These are phyloP conservation scores for Pholiota adiposa DNA, from an alignment of 1,284 basidiomycete genomes.

Conservation along the genomic window DNA sequence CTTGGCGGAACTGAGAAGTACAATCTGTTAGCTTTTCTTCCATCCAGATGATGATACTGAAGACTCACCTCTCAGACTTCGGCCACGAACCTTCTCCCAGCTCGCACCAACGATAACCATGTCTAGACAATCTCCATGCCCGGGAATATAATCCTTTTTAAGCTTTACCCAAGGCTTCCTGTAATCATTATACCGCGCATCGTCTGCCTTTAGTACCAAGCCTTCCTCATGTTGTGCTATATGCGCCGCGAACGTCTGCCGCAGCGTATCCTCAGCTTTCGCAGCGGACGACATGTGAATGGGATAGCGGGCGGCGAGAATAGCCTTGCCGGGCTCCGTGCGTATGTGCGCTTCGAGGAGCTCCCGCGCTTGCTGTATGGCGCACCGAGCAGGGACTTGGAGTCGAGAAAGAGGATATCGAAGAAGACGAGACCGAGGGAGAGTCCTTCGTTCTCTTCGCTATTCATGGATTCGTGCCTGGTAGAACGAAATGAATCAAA, in stretches of 20 bases:
- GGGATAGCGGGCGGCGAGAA: slow-evolving; percentile 58
- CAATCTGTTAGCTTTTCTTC: neutral
- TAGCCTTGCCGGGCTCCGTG: slow-evolving; percentile 58
- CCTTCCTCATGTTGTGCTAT: slow-evolving; percentile 64
- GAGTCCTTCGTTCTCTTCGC: slow-evolving; percentile 49
- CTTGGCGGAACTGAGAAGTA: slow-evolving; percentile 62
- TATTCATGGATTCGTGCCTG: slow-evolving; percentile 48
- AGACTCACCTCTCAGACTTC: slow-evolving; percentile 74
- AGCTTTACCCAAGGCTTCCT: slow-evolving; percentile 80
- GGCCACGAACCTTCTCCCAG: slow-evolving; percentile 79
- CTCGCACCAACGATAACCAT: slow-evolving; percentile 75
- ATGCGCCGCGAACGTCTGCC: slow-evolving; percentile 50
- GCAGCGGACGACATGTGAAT: slow-evolving; percentile 30
- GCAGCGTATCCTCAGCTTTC: slow-evolving; percentile 28
- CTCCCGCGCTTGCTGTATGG: slow-evolving; percentile 64
- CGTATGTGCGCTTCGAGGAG: slow-evolving; percentile 62
- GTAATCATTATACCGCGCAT: slow-evolving; percentile 67
- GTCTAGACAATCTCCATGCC: slow-evolving; percentile 81
- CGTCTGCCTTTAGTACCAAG: slow-evolving; percentile 77
- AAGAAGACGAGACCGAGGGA: slow-evolving; percentile 86
- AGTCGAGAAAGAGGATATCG: slow-evolving; percentile 75
- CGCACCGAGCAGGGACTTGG: slow-evolving; percentile 52
- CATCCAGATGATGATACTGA: no score
- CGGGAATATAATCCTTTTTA: slow-evolving; percentile 84
- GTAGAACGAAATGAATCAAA: neutral